Base-by-base conservation (phyloP, 306 rosid genomes). In the Cyamopsis tetragonoloba region DNA sequence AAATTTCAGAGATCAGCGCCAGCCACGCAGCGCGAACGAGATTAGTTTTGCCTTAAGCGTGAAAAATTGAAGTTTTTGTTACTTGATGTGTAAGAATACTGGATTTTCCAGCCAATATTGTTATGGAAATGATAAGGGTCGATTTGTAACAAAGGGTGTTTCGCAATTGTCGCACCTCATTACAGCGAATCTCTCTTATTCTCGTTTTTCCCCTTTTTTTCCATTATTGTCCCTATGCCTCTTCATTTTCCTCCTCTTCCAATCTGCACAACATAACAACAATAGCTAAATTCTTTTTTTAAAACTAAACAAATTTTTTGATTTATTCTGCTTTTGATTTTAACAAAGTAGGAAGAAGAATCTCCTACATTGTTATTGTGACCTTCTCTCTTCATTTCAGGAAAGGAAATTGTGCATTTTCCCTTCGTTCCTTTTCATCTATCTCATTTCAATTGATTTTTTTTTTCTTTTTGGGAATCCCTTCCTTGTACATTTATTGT, bases 221-320 rank as follows among this genome's bases (percentile, higher is more conserved):
- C 79, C 82, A 3, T 46, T 68, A 7, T 15, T 61, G 85, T 67
- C 79, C 84, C 48, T 70, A n/a, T n/a, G n/a, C 31, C 30, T 15
- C 50, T 64, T 49, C 74, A 22, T 26, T 8, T 74, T 74, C 69
- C 38, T 15, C 24, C 43, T 50, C 49, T 59, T 32, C 3, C 34
- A 68, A 14, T 42, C 37, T 53, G 9, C 63, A 31, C 48, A 75
- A 42, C 49, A 60, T 27, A 49, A 24, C 62, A 64, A 22, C 68
- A 59, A 48, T 58, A n/a, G n/a, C n/a, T n/a, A n/a, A n/a, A n/a
- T n/a, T n/a, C n/a, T n/a, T n/a, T n/a, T n/a, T n/a, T n/a, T n/a
- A n/a, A n/a, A n/a, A n/a, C 28, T 9, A 32, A 15, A 58, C 19
- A 15, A 0, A 26, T 18, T 48, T 62, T 39, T 58, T n/a, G 47